These are phyloP conservation scores for Aspergillus campestris DNA, from an alignment of 495 filamentous ascomycete species.

Conservation along the genomic window DNA sequence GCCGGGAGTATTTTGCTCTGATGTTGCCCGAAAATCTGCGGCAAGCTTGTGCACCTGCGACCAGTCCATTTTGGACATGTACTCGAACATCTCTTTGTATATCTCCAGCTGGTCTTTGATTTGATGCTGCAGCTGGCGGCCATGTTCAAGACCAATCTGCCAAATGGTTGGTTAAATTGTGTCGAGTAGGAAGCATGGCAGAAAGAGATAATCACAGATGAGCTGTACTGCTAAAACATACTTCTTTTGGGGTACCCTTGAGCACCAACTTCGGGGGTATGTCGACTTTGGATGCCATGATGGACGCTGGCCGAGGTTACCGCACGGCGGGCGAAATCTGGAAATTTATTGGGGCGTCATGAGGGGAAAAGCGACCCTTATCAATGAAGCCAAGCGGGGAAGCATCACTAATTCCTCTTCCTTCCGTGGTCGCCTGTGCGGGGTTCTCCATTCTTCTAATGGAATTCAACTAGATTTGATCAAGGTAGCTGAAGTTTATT, in stretches of 20 bases:
- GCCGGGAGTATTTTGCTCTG: slow-evolving; percentile 32
- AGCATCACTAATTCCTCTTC: too few species aligned
- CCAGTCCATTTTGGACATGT: slow-evolving; percentile 43
- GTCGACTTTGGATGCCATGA: slow-evolving; percentile 1
- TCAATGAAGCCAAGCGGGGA: too few species aligned
- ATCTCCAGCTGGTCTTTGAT: slow-evolving; percentile 41
- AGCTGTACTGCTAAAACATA: neutral
- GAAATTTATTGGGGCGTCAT: too few species aligned
- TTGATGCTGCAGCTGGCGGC: slow-evolving; percentile 31
- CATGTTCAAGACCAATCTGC: slow-evolving; percentile 50
- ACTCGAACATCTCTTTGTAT: slow-evolving; percentile 44
- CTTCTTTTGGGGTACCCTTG: slow-evolving; percentile 21
- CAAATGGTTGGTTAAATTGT: neutral
- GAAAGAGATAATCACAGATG: neutral
- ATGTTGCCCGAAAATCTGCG: slow-evolving; percentile 33
- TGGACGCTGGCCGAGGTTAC: neutral
- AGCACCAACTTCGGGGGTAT: slow-evolving; percentile 16
- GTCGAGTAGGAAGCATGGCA: neutral
- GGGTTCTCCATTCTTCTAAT: too few species aligned
- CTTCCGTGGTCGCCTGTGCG: too few species aligned
- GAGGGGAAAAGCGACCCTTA: too few species aligned
- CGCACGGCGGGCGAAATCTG: neutral
- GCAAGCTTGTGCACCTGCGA: slow-evolving; percentile 35
- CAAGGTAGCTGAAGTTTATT: too few species aligned
- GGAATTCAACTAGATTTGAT: too few species aligned